Percentiles rank a stretch among this genome's conserved stretches.
Evolutionary conservation across 169 alveolate species (phyloP).

Genomic region (Plasmodium falciparum): DNA sequence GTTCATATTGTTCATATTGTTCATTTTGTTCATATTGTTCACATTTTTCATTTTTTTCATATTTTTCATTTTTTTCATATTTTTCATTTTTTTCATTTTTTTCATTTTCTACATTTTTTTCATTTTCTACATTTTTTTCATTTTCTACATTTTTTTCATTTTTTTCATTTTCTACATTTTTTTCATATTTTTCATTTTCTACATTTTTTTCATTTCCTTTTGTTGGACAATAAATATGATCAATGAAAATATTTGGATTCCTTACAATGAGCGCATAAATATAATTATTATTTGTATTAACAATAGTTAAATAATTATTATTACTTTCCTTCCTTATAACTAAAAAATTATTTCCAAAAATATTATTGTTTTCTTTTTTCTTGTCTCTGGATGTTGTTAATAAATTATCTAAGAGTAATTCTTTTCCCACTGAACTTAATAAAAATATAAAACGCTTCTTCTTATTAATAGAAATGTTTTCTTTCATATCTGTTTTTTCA

Average conservation of each 20-base stretch:
- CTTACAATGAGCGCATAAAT: no score
- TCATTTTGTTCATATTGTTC: no score
- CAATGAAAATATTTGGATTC: no score
- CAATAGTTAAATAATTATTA: not conserved
- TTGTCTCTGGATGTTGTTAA: not conserved
- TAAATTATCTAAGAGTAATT: slow-evolving; percentile 3
- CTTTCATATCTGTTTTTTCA: no score
- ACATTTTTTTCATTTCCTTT: no score
- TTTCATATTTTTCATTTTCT: not conserved
- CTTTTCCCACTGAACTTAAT: slow-evolving; percentile 28
- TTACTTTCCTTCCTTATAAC: slow-evolving; percentile 6
- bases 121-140: no score
- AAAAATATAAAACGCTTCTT: slow-evolving; percentile 5
- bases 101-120: not conserved
- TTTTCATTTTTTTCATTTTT: no score
- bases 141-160: no score
- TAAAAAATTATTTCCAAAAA: not conserved
- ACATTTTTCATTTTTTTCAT: no score
- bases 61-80: no score
- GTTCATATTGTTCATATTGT: no score
- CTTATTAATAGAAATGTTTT: not conserved
- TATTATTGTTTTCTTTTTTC: not conserved
- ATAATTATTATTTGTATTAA: not conserved
- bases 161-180: not conserved
- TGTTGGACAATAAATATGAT: no score